Percentiles rank a stretch among this genome's conserved stretches.
These are phyloP conservation scores for Haplosporangium sp. DNA, from an alignment of 371 early-diverging fungal genomes.

Conservation along the genomic window DNA sequence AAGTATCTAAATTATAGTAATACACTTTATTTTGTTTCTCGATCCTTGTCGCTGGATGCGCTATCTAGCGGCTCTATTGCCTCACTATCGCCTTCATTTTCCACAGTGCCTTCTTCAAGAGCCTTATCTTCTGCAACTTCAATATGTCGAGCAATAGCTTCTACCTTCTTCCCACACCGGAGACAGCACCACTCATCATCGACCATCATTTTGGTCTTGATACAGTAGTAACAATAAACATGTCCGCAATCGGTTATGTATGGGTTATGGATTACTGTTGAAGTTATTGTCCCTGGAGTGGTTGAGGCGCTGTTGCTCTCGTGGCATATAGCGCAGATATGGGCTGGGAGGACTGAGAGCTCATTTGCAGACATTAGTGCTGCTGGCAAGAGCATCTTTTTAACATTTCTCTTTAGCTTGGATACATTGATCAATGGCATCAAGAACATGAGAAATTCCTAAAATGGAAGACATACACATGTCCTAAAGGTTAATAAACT, in stretches of 20 bases:
- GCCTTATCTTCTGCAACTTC: slow-evolving; percentile 42
- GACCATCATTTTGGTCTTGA: slow-evolving; percentile 80
- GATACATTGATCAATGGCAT: slow-evolving; percentile 87
- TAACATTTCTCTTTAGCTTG: slow-evolving; percentile 72
- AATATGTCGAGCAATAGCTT: slow-evolving; percentile 57
- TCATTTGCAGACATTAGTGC: slow-evolving; percentile 66
- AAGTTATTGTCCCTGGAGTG: slow-evolving; percentile 38
- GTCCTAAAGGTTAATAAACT: neutral
- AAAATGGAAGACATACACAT: slow-evolving; percentile 6
- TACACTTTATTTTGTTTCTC: neutral
- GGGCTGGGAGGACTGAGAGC: slow-evolving; percentile 67
- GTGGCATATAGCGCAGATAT: slow-evolving; percentile 81
- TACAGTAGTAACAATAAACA: slow-evolving; percentile 90
- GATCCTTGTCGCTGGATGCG: neutral
- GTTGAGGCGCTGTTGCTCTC: slow-evolving; percentile 56
- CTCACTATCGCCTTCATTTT: slow-evolving; percentile 3
- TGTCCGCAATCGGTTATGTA: slow-evolving; percentile 87
- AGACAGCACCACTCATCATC: slow-evolving; percentile 83
- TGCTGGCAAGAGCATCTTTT: slow-evolving; percentile 67
- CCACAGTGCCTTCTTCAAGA: slow-evolving; percentile 12
- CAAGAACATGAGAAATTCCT: slow-evolving; percentile 92
- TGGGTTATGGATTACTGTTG: slow-evolving; percentile 72
- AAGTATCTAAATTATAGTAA: neutral
- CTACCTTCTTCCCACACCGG: slow-evolving; percentile 79
- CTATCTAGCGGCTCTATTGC: neutral